These are phyloP conservation scores for Lentinula boryana DNA, from an alignment of 768 basidiomycete genomes.

Conservation along the genomic window DNA sequence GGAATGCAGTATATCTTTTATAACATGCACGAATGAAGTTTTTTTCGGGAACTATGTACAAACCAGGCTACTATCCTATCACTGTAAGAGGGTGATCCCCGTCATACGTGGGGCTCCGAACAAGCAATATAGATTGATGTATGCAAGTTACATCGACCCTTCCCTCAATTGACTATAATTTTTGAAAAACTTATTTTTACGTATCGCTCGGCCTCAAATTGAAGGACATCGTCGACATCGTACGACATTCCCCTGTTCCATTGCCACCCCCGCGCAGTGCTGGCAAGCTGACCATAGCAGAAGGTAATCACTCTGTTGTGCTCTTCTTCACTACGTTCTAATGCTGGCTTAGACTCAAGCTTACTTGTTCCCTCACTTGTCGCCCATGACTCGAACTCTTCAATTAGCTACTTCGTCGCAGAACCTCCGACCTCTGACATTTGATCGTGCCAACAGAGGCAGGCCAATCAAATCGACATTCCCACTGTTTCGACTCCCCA, in stretches of 20 bases:
- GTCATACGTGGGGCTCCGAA: no score
- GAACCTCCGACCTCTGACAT: slow-evolving; percentile 11
- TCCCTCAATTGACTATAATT: not conserved
- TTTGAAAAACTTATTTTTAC: not conserved
- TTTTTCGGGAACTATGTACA: no score
- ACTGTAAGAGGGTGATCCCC: no score
- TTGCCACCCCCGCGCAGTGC: not conserved
- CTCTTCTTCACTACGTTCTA: not conserved
- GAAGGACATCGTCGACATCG: not conserved
- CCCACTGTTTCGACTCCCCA: slow-evolving; percentile 20
- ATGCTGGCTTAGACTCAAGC: not conserved
- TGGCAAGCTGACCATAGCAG: not conserved
- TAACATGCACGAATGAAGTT: no score
- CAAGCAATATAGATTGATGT: slow-evolving; percentile 22
- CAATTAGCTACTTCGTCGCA: not conserved
- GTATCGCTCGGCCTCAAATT: not conserved
- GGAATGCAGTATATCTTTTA: no score
- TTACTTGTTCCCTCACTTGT: not conserved
- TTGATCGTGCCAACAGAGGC: slow-evolving; percentile 18
- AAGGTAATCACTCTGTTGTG: not conserved
- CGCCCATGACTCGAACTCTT: not conserved
- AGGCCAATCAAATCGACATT: slow-evolving; percentile 14
- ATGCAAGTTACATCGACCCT: slow-evolving; percentile 35
- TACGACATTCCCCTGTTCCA: not conserved
- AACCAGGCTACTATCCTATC: no score